Conservation (phyloP, 164 flowering plant species). For the Umbellularia californica region DNA sequence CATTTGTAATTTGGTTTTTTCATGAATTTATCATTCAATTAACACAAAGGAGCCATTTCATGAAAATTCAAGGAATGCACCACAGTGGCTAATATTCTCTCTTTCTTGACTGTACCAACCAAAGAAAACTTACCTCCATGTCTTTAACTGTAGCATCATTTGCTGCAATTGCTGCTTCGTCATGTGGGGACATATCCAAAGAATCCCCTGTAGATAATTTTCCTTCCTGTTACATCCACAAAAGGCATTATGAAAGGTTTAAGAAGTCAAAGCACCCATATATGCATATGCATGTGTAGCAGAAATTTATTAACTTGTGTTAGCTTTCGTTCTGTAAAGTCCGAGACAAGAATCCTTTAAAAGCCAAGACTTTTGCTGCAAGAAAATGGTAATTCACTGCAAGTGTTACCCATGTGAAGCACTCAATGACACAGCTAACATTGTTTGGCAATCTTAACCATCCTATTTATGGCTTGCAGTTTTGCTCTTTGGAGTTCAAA, state of each 20-base stretch:
- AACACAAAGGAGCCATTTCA: too few species aligned
- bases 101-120: neutral
- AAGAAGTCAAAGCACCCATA: neutral
- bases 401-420: too few species aligned
- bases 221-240: constrained; percentile 50
- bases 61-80: too few species aligned
- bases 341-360: neutral
- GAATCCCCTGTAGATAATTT: constrained; percentile 95
- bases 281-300: neutral
- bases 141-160: constrained; percentile 91
- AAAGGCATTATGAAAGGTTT: neutral
- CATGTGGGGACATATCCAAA: constrained; percentile 84
- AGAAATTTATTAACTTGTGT: neutral
- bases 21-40: too few species aligned
- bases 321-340: neutral
- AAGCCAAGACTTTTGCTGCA: neutral
- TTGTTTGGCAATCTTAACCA: too few species aligned
- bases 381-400: neutral
- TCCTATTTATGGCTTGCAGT: too few species aligned
- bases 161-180: constrained; percentile 70
- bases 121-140: constrained; percentile 69
- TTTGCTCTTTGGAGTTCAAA: too few species aligned
- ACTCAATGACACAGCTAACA: too few species aligned
- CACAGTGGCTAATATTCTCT: neutral
- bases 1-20: too few species aligned